A percentile compares a stretch with the other conserved stretches of the same genome.
Evolutionary conservation across 2,329 filamentous ascomycete species (phyloP).

Genomic region (Cyphellophora europaea): DNA sequence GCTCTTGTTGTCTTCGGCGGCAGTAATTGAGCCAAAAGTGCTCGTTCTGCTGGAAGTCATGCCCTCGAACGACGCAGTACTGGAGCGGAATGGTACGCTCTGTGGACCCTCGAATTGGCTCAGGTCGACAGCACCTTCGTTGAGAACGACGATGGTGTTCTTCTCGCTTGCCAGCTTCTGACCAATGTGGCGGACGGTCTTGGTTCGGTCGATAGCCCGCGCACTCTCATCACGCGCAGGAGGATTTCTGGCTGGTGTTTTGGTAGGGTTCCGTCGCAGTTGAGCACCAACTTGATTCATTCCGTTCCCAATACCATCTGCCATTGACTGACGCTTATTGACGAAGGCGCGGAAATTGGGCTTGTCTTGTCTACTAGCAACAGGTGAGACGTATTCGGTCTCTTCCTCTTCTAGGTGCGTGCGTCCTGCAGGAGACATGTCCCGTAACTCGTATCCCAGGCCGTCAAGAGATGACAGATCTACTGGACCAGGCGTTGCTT

Average conservation of each 20-base stretch:
- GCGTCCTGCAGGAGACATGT: conserved; percentile 9
- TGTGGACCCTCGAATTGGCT: conserved; percentile 27
- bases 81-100: conserved; percentile 5
- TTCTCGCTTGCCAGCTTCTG: conserved; percentile 33
- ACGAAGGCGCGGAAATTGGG: conserved; percentile 14
- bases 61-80: conserved; percentile 6
- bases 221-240: background rate
- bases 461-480: conserved; percentile 19
- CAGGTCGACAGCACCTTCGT: conserved; percentile 32
- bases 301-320: conserved; percentile 17
- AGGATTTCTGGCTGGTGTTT: conserved; percentile 1
- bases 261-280: conserved; percentile 14
- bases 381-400: conserved; percentile 10
- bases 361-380: conserved; percentile 2
- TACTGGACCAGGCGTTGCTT: conserved; percentile 9
- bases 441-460: conserved; percentile 17
- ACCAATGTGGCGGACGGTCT: conserved; percentile 25
- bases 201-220: conserved; percentile 11
- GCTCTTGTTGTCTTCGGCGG: conserved; percentile 21
- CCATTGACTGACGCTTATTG: conserved; percentile 12
- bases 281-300: conserved; percentile 18
- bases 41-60: conserved; percentile 22
- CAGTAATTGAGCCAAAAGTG: conserved; percentile 10
- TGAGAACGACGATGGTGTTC: conserved; percentile 33
- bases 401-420: conserved; percentile 5